Evolutionary conservation across 2,329 filamentous ascomycete species (phyloP).

Genomic region (Pseudogymnoascus sp.): DNA sequence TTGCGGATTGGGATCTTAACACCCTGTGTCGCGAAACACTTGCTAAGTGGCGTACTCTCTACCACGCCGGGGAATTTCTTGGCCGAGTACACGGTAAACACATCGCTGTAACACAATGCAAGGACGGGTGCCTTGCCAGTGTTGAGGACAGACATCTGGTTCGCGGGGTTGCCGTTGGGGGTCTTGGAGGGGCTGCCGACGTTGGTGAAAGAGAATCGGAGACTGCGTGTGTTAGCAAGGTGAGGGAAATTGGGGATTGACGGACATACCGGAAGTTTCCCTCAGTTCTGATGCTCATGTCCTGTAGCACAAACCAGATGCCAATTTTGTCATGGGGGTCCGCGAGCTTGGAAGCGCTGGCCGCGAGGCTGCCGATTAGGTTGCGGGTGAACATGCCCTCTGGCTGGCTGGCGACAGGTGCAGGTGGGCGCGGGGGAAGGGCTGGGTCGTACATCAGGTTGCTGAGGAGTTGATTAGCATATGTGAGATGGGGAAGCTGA

Average conservation of each 20-base stretch:
- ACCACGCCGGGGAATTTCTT: constrained; percentile 99
- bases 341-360: constrained; percentile 76
- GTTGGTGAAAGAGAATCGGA: constrained; percentile 73
- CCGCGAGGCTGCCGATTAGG: constrained; percentile 83
- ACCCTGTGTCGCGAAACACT: constrained; percentile 85
- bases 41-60: constrained; percentile 84
- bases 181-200: constrained; percentile 50
- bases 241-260: not conserved
- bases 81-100: constrained; percentile 89
- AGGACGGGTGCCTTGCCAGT: constrained; percentile 72
- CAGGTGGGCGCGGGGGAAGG: constrained; percentile 13
- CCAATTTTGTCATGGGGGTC: constrained; percentile 75
- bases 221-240: constrained; percentile 31
- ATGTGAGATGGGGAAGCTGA: constrained; percentile 15
- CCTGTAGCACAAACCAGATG: constrained; percentile 95
- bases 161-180: constrained; percentile 31
- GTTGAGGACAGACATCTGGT: constrained; percentile 50
- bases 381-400: constrained; percentile 91
- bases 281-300: constrained; percentile 89
- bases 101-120: constrained; percentile 76
- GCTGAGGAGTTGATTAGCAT: not conserved
- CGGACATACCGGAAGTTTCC: constrained; percentile 71
- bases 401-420: constrained; percentile 35
- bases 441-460: constrained; percentile 3
- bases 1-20: constrained; percentile 97